Conservation (phyloP, 2,329 filamentous ascomycete genomes). For the Clarireedia hainanense region DNA sequence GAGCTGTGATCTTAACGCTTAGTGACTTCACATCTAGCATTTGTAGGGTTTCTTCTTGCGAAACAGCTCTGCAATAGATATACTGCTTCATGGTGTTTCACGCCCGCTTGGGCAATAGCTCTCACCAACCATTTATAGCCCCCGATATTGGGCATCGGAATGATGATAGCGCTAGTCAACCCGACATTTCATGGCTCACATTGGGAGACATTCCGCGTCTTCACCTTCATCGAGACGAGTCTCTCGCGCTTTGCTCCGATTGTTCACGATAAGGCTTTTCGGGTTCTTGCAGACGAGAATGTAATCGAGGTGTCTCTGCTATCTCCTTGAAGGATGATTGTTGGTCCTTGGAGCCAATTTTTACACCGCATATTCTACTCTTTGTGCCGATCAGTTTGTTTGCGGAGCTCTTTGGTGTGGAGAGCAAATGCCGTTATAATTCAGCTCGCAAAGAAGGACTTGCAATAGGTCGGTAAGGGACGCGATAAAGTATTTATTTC, state of each 20-base stretch:
- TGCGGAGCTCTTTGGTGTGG: too few relatives aligned
- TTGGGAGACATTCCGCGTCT: conserved; percentile 15
- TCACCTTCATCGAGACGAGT: conserved; percentile 15
- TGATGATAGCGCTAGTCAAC: conserved; percentile 26
- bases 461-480: too few relatives aligned
- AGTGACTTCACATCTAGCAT: conserved; percentile 33
- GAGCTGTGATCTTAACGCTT: conserved; percentile 34
- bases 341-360: conserved; percentile 7
- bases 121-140: conserved; percentile 24
- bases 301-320: conserved; percentile 13
- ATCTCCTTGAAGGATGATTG: conserved; percentile 12
- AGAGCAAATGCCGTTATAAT: too few relatives aligned
- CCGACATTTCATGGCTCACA: conserved; percentile 15
- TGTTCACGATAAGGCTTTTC: conserved; percentile 12
- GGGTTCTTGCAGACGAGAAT: conserved; percentile 10
- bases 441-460: too few relatives aligned
- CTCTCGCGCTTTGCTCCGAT: conserved; percentile 19
- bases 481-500: too few relatives aligned
- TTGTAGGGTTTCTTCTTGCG: conserved; percentile 35
- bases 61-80: conserved; percentile 25
- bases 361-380: background rate
- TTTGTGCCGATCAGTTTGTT: background rate
- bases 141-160: conserved; percentile 28
- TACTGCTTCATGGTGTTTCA: conserved; percentile 31
- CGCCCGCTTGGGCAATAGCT: background rate